Conservation (phyloP, 2,329 filamentous ascomycete genomes). For the Microdochium paspali region DNA sequence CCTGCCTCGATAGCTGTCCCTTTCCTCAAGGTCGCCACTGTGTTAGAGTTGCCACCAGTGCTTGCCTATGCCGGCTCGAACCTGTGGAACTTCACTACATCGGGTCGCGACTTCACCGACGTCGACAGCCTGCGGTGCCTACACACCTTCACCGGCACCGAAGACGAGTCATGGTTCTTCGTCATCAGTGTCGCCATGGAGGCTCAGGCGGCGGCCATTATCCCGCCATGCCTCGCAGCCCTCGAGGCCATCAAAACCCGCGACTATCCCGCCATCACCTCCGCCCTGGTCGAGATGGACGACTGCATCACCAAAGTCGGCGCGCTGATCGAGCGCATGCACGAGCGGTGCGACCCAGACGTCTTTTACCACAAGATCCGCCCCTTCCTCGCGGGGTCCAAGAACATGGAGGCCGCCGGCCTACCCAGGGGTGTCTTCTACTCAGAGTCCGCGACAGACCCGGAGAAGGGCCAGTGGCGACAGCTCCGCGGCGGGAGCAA, state of each 20-base stretch:
- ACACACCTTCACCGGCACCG: constrained; percentile 78
- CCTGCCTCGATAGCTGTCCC: constrained; percentile 72
- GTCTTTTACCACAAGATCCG: constrained; percentile 85
- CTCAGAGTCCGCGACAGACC: constrained; percentile 50
- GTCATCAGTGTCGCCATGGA: constrained; percentile 86
- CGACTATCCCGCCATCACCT: constrained; percentile 50
- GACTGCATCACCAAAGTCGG: constrained; percentile 60
- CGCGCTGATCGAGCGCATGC: constrained; percentile 67
- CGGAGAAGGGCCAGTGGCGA: constrained; percentile 54
- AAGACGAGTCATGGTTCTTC: constrained; percentile 93
- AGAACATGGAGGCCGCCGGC: constrained; percentile 82
- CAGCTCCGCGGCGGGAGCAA: constrained; percentile 87
- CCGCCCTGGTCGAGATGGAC: constrained; percentile 55
- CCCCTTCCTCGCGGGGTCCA: constrained; percentile 82
- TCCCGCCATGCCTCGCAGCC: constrained; percentile 70
- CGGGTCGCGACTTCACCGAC: constrained; percentile 43
- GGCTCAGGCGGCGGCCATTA: constrained; percentile 63
- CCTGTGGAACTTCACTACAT: constrained; percentile 79
- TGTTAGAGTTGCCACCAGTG: constrained; percentile 75
- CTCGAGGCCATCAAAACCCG: constrained; percentile 57
- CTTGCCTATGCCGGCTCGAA: constrained; percentile 84
- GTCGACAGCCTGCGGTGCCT: constrained; percentile 63
- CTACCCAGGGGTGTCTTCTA: constrained; percentile 79
- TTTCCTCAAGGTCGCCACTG: constrained; percentile 59
- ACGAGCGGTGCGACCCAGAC: constrained; percentile 77